phyloP scores from a whole-genome alignment of 2,329 filamentous ascomycete genomes.

The Rutstroemia sp. region DNA sequence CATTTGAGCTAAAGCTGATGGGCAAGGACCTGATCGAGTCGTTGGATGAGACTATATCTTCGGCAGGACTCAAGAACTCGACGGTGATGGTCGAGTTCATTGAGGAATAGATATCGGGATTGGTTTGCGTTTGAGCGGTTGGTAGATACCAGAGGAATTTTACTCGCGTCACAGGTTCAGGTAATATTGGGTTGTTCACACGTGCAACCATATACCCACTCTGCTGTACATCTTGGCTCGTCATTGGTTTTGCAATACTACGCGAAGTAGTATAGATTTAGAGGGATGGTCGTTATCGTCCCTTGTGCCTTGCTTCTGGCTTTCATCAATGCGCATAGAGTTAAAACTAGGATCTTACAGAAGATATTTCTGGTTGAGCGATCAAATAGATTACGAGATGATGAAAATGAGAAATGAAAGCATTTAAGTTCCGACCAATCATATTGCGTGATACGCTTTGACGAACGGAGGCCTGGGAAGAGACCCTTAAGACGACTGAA shows the following conservation, averaged over 20 bases:
- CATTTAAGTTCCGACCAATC: too few species aligned
- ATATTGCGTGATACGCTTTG: too few species aligned
- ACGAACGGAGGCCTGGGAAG: too few species aligned
- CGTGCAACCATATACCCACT: not conserved
- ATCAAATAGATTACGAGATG: too few species aligned
- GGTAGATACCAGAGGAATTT: conserved; percentile 2
- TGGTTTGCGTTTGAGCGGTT: not conserved
- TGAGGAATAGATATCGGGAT: conserved; percentile 35
- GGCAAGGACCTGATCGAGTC: conserved; percentile 76
- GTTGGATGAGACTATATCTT: conserved; percentile 67
- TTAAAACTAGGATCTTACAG: too few species aligned
- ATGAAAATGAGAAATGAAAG: too few species aligned
- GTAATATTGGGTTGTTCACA: conserved; percentile 1
- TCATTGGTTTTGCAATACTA: not conserved
- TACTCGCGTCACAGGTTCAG: not conserved
- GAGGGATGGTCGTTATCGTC: not conserved
- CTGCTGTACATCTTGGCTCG: not conserved
- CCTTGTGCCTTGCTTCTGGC: not conserved
- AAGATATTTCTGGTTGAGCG: too few species aligned
- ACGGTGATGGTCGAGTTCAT: conserved; percentile 94
- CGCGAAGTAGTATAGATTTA: not conserved
- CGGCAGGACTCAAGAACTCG: conserved; percentile 81
- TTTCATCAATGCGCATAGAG: conserved; percentile 1
- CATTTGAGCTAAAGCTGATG: conserved; percentile 85
- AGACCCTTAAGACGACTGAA: too few species aligned